Percentiles rank a stretch among this genome's conserved stretches.
phyloP scores from a whole-genome alignment of 306 rosid genomes.

The Vigna radiata region DNA sequence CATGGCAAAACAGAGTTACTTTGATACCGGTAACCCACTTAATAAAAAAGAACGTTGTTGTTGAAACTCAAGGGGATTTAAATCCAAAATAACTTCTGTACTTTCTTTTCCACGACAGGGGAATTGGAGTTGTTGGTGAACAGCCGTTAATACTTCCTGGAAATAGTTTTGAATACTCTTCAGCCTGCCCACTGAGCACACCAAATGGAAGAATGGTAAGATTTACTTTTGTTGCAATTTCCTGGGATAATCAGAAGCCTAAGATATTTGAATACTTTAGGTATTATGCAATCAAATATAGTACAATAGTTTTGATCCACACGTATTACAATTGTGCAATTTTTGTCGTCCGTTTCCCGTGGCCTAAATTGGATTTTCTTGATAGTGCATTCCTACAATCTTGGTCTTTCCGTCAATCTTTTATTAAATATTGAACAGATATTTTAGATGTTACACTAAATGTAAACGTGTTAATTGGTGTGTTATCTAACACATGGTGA shows the following conservation, averaged over 20 bases:
- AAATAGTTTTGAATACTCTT: slow-evolving; percentile 92
- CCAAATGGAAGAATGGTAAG: slow-evolving; percentile 96
- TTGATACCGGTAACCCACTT: slow-evolving; percentile 4
- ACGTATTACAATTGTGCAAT: too few relatives aligned
- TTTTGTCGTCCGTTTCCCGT: too few relatives aligned
- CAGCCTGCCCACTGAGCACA: slow-evolving; percentile 94
- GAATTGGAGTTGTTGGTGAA: slow-evolving; percentile 94
- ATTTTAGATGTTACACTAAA: too few relatives aligned
- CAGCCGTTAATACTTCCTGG: slow-evolving; percentile 91
- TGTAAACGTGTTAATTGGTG: too few relatives aligned
- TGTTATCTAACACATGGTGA: too few relatives aligned
- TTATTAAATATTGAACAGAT: too few relatives aligned
- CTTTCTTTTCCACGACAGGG: slow-evolving; percentile 59
- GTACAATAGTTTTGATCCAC: too few relatives aligned
- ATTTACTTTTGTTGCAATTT: background rate
- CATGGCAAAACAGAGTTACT: slow-evolving; percentile 26
- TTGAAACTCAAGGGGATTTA: slow-evolving; percentile 15
- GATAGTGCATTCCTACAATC: too few relatives aligned
- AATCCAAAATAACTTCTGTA: slow-evolving; percentile 30
- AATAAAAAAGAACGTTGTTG: background rate
- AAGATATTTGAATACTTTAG: slow-evolving; percentile 5
- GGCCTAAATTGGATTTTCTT: too few relatives aligned
- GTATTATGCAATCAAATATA: slow-evolving; percentile 19
- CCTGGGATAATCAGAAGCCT: background rate
- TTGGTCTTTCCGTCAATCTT: too few relatives aligned